These are phyloP conservation scores for Tagetes patula DNA, from an alignment of 129 eudicot species.

Conservation along the genomic window DNA sequence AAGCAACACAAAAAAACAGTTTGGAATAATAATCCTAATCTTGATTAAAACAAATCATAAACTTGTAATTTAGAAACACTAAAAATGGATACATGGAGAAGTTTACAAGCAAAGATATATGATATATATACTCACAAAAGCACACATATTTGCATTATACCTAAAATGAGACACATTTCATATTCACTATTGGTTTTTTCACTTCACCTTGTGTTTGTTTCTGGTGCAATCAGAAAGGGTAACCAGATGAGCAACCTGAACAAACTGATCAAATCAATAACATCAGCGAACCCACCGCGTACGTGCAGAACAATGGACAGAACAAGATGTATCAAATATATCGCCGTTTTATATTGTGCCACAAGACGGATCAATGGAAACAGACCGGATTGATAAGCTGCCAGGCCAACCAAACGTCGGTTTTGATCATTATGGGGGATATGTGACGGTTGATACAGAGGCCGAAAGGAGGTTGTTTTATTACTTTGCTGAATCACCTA, in stretches of 20 bases:
- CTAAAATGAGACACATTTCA: constrained; percentile 14
- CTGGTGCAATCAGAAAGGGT: constrained; percentile 20
- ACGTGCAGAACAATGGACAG: constrained; percentile 14
- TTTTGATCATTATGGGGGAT: constrained; percentile 53
- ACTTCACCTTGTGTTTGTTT: constrained; percentile 10
- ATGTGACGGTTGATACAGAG: constrained; percentile 44
- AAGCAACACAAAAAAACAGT: too few relatives aligned
- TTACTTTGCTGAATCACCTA: constrained; percentile 53
- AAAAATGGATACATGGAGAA: too few relatives aligned
- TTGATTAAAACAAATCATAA: too few relatives aligned
- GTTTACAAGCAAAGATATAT: too few relatives aligned
- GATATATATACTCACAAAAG: background rate
- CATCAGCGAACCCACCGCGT: constrained; percentile 15
- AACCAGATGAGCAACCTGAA: constrained; percentile 35
- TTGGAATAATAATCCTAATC: too few relatives aligned
- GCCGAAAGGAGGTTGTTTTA: constrained; percentile 54
- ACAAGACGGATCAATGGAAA: constrained; percentile 42
- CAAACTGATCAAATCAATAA: constrained; percentile 25
- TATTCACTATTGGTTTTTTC: constrained; percentile 14
- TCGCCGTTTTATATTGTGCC: constrained; percentile 22
- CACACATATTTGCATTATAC: background rate
- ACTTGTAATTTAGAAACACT: too few relatives aligned
- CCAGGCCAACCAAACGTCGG: constrained; percentile 52
- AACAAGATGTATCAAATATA: constrained; percentile 26
- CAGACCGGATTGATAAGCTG: constrained; percentile 41